Percentiles rank a stretch among this genome's conserved stretches.
Evolutionary conservation across 768 basidiomycete species (phyloP).

Genomic region (Pisolithus orientalis): DNA sequence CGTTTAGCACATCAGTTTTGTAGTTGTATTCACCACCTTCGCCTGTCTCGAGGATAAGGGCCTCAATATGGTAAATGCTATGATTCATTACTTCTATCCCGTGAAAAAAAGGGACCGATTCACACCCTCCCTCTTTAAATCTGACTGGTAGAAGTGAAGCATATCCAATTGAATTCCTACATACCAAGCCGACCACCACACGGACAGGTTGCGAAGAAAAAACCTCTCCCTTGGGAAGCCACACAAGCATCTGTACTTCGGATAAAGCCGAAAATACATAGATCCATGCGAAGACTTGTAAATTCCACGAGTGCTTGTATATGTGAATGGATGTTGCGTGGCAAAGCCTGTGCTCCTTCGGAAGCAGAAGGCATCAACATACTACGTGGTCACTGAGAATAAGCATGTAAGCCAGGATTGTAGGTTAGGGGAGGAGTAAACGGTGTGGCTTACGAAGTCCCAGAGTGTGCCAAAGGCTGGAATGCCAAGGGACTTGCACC

Average conservation of each 20-base stretch:
- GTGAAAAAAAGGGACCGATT: too few relatives aligned
- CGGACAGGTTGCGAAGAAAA: background rate
- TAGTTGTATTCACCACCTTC: too few relatives aligned
- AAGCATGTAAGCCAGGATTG: slow-evolving; percentile 1
- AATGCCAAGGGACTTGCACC: slow-evolving; percentile 64
- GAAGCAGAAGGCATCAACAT: too few relatives aligned
- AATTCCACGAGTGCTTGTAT: slow-evolving; percentile 3
- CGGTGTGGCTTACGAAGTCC: slow-evolving; percentile 46
- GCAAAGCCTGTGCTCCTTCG: too few relatives aligned
- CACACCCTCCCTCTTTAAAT: too few relatives aligned
- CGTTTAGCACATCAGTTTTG: too few relatives aligned
- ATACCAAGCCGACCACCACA: too few relatives aligned
- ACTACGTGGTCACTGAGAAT: slow-evolving; percentile 15
- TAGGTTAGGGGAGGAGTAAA: slow-evolving; percentile 1
- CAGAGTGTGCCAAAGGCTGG: slow-evolving; percentile 66
- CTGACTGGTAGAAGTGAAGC: too few relatives aligned
- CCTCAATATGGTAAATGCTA: too few relatives aligned
- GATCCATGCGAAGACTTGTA: background rate
- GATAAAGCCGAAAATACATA: background rate
- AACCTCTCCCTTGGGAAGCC: background rate
- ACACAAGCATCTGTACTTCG: background rate
- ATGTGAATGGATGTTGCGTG: slow-evolving; percentile 1
- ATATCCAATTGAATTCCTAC: too few relatives aligned
- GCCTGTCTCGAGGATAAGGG: too few relatives aligned
- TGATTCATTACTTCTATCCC: too few relatives aligned